Base-by-base conservation (phyloP, 305 asterid species). In the Fraxinus sp. region DNA sequence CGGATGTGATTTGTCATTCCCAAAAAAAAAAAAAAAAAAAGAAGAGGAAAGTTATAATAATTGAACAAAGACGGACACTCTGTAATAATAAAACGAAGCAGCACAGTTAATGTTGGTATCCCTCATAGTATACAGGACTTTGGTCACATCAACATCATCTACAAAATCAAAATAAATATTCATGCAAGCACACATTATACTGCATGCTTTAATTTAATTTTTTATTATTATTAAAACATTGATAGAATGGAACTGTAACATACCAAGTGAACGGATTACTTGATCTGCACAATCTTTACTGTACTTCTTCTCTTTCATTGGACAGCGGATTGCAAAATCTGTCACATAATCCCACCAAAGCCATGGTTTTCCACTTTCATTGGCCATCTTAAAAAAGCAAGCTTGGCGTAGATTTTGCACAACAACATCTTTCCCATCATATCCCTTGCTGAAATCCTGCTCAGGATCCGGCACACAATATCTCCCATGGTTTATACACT, bases 391-490 rank as follows among this genome's bases (percentile, higher is more conserved):
- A 90, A 84, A 93, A 83, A 96, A 92, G 90, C 99, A 96, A 55
- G 97, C 97, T 86, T 96, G 99, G 73, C 95, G 91, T 72, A 96
- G 83, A 86, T 96, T 96, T 83, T 96, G 98, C 89, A 87, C 87
- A 83, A 96, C 99, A 14, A 95, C 99, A 85, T 96, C 98, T 91
- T 93, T 96, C 26, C 99, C 99, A 79, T 96, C 98, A 84, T 96
- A 96, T 70, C 99, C 99, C 82, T 52, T 87, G 85, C 91, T 91
- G 81, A 96, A 96, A 90, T 96, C 99, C 87, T 94, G 97, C 91
- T 96, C 99, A 14, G 99, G 98, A 83, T 96, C 99, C 1, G 99
- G 99, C 26, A 98, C 99, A 77, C 99, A 96, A 82, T 96, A 96
- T 88, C 99, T 92, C 80, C 99, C 99, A 70, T 94, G 95, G 87